Conservation (phyloP, 306 rosid genomes). For the Lathyrus aphaca region DNA sequence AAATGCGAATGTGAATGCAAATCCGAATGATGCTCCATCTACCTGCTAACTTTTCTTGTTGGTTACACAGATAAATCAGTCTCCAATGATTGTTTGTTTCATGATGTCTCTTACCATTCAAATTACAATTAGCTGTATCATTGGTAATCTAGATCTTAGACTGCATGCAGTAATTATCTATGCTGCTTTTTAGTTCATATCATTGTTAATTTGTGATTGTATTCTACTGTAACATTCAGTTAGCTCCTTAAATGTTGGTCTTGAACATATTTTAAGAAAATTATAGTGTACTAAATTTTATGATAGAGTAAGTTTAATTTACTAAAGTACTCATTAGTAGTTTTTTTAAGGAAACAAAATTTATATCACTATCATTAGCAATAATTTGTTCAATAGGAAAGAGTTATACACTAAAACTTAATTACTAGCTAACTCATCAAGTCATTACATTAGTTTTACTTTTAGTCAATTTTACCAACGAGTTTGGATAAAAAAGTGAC, state of each 20-base stretch:
- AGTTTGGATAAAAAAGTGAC: too few species aligned
- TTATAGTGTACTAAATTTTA: too few species aligned
- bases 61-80: constrained; percentile 38
- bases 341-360: too few species aligned
- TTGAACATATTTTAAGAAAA: background rate
- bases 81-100: constrained; percentile 11
- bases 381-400: too few species aligned
- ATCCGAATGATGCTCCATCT: constrained; percentile 34
- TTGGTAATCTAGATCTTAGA: constrained; percentile 7
- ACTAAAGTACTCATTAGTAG: too few species aligned
- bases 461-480: too few species aligned
- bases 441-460: too few species aligned
- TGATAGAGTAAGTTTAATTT: too few species aligned
- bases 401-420: too few species aligned
- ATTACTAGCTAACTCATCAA: too few species aligned
- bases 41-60: constrained; percentile 46
- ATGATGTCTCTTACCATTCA: constrained; percentile 2
- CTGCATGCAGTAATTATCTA: constrained; percentile 4
- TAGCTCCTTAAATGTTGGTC: constrained; percentile 18
- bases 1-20: background rate
- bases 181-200: background rate
- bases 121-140: constrained; percentile 22
- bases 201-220: constrained; percentile 13
- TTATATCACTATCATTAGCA: too few species aligned
- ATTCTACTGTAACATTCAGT: background rate